phyloP scores from a whole-genome alignment of 768 basidiomycete genomes.

The Lentinula raphanica region DNA sequence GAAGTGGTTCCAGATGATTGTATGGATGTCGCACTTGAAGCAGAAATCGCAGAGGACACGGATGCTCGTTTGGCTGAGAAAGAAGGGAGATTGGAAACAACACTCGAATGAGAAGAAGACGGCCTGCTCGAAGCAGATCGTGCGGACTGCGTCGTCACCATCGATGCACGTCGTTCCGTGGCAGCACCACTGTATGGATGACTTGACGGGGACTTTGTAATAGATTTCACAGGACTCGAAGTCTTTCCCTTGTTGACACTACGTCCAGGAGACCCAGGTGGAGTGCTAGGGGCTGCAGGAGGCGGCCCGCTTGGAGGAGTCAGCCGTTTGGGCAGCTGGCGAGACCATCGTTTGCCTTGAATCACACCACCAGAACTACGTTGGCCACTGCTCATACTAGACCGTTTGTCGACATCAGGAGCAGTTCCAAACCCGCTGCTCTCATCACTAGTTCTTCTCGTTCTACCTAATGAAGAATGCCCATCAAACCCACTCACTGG shows the following conservation, averaged over 20 bases:
- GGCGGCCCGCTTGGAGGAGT: constrained; percentile 60
- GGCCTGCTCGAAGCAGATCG: neutral
- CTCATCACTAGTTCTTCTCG: neutral
- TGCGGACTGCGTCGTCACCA: constrained; percentile 30
- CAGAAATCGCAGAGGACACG: constrained; percentile 43
- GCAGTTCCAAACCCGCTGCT: neutral
- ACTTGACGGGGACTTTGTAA: constrained; percentile 14
- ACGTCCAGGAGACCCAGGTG: constrained; percentile 13
- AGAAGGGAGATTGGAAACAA: constrained; percentile 39
- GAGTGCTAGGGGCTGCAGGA: constrained; percentile 37
- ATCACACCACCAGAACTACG: neutral
- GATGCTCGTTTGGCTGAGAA: constrained; percentile 55
- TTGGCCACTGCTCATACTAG: neutral
- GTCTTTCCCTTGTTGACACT: neutral
- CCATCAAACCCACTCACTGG: neutral
- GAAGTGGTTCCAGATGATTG: constrained; percentile 22
- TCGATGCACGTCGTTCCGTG: constrained; percentile 5
- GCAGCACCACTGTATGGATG: constrained; percentile 23
- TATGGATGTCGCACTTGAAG: constrained; percentile 35
- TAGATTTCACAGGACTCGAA: neutral
- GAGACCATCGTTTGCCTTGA: constrained; percentile 47
- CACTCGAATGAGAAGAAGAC: constrained; percentile 22
- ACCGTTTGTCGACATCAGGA: constrained; percentile 1
- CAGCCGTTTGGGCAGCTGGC: constrained; percentile 47
- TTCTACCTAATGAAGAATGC: neutral